These are phyloP conservation scores for Lactarius hatsudake DNA, from an alignment of 768 basidiomycete species.

Conservation along the genomic window DNA sequence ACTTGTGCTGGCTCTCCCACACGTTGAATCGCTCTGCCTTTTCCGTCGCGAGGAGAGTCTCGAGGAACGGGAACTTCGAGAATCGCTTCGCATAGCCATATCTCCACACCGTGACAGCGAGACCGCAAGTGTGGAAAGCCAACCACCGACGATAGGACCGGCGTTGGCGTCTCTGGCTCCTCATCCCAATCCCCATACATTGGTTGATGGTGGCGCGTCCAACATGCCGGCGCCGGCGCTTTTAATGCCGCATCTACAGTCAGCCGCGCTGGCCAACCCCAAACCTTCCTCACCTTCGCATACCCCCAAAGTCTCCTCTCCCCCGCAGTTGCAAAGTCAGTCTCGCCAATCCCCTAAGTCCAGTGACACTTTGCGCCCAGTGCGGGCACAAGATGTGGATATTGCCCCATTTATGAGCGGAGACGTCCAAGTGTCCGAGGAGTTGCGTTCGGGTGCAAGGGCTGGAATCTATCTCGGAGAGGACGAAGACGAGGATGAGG, in stretches of 20 bases:
- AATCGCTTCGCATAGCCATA: conserved; percentile 39
- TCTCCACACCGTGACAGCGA: conserved; percentile 6
- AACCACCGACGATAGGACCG: background rate
- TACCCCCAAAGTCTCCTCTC: background rate
- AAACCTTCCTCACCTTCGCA: background rate
- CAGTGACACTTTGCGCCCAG: background rate
- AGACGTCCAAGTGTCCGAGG: background rate
- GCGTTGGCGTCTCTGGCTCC: background rate
- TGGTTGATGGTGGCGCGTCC: background rate
- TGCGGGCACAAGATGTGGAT: background rate
- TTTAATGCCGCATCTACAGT: background rate
- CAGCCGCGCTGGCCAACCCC: background rate
- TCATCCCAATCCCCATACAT: background rate
- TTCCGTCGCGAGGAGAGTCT: conserved; percentile 60
- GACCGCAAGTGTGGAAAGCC: background rate
- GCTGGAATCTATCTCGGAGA: conserved; percentile 23
- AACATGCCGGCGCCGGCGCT: background rate
- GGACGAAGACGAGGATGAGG: conserved; percentile 63
- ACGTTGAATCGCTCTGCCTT: conserved; percentile 58
- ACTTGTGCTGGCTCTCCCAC: conserved; percentile 62
- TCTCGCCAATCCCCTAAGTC: background rate
- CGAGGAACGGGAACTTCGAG: conserved; percentile 54
- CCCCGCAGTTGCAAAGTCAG: background rate
- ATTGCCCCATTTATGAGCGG: conserved; percentile 1
- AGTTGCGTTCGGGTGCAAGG: background rate